phyloP scores from a whole-genome alignment of 2,329 filamentous ascomycete species.

The Penicillium sp. region DNA sequence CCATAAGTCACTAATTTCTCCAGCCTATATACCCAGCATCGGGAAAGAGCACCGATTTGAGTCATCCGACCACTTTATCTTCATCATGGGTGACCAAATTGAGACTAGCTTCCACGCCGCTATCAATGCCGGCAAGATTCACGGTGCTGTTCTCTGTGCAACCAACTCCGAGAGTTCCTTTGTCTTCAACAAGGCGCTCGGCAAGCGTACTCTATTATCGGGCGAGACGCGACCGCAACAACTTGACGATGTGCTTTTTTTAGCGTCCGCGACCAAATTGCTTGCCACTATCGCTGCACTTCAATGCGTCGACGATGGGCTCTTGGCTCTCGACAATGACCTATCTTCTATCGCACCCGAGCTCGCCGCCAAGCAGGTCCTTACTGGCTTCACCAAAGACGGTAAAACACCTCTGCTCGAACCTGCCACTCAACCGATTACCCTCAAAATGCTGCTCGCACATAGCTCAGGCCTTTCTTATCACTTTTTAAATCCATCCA shows the following conservation, averaged over 20 bases:
- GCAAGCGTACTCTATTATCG: slow-evolving; percentile 43
- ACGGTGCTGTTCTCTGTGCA: slow-evolving; percentile 46
- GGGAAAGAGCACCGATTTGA: no score
- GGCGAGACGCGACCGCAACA: slow-evolving; percentile 41
- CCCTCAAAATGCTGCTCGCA: slow-evolving; percentile 52
- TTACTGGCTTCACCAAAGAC: slow-evolving; percentile 49
- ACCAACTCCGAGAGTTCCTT: slow-evolving; percentile 42
- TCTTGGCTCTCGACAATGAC: slow-evolving; percentile 49
- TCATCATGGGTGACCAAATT: slow-evolving; percentile 22
- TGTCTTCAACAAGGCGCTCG: slow-evolving; percentile 42
- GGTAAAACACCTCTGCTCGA: slow-evolving; percentile 41
- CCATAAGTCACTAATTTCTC: no score
- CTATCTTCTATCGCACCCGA: slow-evolving; percentile 50
- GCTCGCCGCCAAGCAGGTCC: slow-evolving; percentile 48
- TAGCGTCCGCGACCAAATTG: slow-evolving; percentile 43
- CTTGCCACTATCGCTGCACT: slow-evolving; percentile 54
- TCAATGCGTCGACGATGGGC: slow-evolving; percentile 56
- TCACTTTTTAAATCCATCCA: slow-evolving; percentile 40
- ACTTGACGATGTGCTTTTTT: slow-evolving; percentile 24
- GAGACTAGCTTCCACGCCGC: slow-evolving; percentile 42
- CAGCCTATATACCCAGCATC: no score
- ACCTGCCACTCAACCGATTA: slow-evolving; percentile 42
- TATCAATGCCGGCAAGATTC: slow-evolving; percentile 47
- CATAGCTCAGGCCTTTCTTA: slow-evolving; percentile 54
- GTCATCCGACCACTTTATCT: background rate